Evolutionary conservation across 2,329 filamentous ascomycete species (phyloP).

Genomic region (Ambrosiella cleistominuta): DNA sequence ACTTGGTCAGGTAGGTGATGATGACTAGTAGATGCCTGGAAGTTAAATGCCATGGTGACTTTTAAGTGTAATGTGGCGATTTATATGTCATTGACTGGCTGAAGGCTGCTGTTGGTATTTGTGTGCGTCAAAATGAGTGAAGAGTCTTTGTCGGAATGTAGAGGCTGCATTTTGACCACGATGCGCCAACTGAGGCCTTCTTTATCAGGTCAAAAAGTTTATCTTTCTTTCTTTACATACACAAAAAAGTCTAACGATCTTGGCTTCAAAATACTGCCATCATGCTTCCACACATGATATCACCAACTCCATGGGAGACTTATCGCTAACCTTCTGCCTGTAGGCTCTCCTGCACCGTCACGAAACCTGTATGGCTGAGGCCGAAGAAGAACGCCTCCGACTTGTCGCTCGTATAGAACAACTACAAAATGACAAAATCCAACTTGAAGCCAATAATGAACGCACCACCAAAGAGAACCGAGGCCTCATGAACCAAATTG

Average conservation of each 20-base stretch:
- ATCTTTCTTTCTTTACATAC: too few species aligned
- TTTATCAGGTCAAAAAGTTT: too few species aligned
- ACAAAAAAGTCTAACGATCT: too few species aligned
- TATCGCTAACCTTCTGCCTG: constrained; percentile 52
- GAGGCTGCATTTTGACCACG: too few species aligned
- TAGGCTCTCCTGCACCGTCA: constrained; percentile 85
- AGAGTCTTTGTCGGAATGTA: too few species aligned
- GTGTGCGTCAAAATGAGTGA: too few species aligned
- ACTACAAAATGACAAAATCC: constrained; percentile 56
- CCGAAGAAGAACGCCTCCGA: constrained; percentile 63
- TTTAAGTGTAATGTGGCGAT: not conserved
- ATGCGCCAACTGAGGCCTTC: too few species aligned
- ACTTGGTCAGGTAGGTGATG: constrained; percentile 66
- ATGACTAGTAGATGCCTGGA: constrained; percentile 2
- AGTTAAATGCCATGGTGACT: constrained; percentile 15
- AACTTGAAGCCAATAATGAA: constrained; percentile 61
- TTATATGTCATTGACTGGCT: too few species aligned
- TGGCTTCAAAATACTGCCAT: too few species aligned
- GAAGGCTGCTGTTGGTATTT: too few species aligned
- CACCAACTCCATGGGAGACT: constrained; percentile 16
- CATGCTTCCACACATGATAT: constrained; percentile 1
- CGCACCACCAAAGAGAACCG: constrained; percentile 70
- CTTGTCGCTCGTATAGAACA: constrained; percentile 56
- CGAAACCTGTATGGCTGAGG: constrained; percentile 85
- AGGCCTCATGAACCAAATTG: constrained; percentile 63